A percentile compares a stretch with the other conserved stretches of the same genome.
phyloP scores from a whole-genome alignment of 2,329 filamentous ascomycete genomes.

The Lecanicillium sp. region DNA sequence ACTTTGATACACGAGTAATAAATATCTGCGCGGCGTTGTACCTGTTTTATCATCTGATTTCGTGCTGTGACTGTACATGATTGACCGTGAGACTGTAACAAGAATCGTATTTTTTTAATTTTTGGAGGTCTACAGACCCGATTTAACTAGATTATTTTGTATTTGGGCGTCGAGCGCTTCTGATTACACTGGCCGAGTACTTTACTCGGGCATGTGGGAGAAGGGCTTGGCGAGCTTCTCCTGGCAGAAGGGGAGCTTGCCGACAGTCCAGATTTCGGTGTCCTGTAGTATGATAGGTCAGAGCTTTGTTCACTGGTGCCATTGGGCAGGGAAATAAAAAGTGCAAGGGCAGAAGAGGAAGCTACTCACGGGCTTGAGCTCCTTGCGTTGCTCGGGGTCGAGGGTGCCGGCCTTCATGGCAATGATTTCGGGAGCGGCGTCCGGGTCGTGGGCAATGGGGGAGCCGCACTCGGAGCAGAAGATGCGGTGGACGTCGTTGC shows the following conservation, averaged over 20 bases:
- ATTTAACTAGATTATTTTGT: too few species aligned
- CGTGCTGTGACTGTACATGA: too few species aligned
- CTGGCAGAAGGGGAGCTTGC: conserved; percentile 64
- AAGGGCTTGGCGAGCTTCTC: conserved; percentile 58
- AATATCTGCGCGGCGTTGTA: background rate
- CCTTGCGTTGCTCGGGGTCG: conserved; percentile 58
- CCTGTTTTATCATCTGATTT: background rate
- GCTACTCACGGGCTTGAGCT: conserved; percentile 51
- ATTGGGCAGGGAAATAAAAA: too few species aligned
- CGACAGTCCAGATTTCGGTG: conserved; percentile 62
- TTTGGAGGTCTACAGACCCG: too few species aligned
- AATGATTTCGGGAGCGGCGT: conserved; percentile 62
- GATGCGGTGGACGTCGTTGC: conserved; percentile 57
- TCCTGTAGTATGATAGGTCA: conserved; percentile 31
- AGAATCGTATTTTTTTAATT: too few species aligned
- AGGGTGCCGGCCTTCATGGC: conserved; percentile 61
- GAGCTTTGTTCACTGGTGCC: too few species aligned
- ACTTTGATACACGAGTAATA: too few species aligned
- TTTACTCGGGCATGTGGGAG: conserved; percentile 53
- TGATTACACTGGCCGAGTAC: too few species aligned
- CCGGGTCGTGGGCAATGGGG: conserved; percentile 63
- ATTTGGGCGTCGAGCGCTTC: too few species aligned
- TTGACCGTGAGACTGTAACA: too few species aligned
- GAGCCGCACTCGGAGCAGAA: conserved; percentile 65
- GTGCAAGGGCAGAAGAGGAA: background rate